These are phyloP conservation scores for Cenchrus fungigraminus DNA, from an alignment of 176 grass and related monocot species.

Conservation along the genomic window DNA sequence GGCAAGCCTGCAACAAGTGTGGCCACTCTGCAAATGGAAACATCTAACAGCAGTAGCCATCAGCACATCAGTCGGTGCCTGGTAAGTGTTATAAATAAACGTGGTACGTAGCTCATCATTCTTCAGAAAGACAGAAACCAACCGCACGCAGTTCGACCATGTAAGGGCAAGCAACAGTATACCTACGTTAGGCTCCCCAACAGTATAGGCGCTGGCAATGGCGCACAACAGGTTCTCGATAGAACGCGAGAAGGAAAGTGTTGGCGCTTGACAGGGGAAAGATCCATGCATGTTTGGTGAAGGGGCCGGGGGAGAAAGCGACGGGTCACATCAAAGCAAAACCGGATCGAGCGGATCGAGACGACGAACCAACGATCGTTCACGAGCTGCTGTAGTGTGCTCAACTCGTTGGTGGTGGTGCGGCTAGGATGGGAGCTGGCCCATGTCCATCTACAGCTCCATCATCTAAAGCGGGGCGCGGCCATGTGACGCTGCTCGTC, in stretches of 20 bases:
- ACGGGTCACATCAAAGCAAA: slow-evolving; percentile 4
- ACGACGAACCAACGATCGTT: background rate
- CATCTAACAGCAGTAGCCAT: background rate
- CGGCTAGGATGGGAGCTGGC: background rate
- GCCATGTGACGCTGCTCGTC: slow-evolving; percentile 45
- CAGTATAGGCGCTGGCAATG: background rate
- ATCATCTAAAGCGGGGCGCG: slow-evolving; percentile 20
- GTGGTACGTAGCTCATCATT: background rate
- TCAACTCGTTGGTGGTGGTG: background rate
- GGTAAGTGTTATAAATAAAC: no score
- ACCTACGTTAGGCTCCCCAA: background rate
- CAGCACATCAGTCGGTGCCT: background rate
- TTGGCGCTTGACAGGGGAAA: slow-evolving; percentile 1
- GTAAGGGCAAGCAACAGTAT: background rate
- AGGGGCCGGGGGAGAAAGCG: background rate
- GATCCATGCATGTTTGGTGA: background rate
- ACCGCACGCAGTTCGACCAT: background rate
- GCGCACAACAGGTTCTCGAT: background rate
- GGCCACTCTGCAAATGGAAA: background rate
- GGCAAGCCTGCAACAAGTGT: no score
- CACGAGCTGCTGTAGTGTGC: background rate
- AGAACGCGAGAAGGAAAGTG: background rate
- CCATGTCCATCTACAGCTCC: slow-evolving; percentile 4
- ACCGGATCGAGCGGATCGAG: background rate
- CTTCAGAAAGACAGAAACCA: background rate